Evolutionary conservation across 176 grass and related monocot species (phyloP).

Genomic region (Avena sativa): DNA sequence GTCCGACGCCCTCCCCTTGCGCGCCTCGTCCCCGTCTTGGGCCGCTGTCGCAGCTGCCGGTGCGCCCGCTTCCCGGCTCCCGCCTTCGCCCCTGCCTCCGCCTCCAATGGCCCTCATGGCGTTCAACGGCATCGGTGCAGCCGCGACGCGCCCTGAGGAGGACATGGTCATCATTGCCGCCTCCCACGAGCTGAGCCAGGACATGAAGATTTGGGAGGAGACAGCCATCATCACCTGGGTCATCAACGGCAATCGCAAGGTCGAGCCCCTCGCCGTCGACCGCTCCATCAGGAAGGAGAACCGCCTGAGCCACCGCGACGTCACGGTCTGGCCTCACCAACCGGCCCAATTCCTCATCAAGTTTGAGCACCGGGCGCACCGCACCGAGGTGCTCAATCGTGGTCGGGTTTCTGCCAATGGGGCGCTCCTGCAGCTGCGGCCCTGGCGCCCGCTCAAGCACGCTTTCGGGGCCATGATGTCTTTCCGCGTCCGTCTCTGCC

Average conservation of each 20-base stretch:
- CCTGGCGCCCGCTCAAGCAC: background rate
- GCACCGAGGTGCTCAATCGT: background rate
- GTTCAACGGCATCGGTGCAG: background rate
- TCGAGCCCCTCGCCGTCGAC: background rate
- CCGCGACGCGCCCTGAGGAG: background rate
- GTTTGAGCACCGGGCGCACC: background rate
- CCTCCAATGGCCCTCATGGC: background rate
- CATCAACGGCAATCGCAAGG: background rate
- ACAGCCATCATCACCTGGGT: background rate
- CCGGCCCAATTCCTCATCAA: background rate
- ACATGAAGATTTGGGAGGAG: background rate
- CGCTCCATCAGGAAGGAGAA: background rate
- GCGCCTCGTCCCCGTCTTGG: background rate
- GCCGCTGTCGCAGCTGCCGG: background rate
- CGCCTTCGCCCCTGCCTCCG: no score
- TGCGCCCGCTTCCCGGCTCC: background rate
- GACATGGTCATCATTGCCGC: background rate
- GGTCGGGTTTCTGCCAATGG: background rate
- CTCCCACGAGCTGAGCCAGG: background rate
- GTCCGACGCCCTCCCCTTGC: background rate
- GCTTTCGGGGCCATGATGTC: background rate
- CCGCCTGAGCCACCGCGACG: rapidly evolving
- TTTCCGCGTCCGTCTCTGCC: background rate
- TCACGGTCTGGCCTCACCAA: background rate
- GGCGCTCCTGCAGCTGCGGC: background rate